phyloP scores from a whole-genome alignment of 2,329 filamentous ascomycete species.

The Neoarthrinium moseri region DNA sequence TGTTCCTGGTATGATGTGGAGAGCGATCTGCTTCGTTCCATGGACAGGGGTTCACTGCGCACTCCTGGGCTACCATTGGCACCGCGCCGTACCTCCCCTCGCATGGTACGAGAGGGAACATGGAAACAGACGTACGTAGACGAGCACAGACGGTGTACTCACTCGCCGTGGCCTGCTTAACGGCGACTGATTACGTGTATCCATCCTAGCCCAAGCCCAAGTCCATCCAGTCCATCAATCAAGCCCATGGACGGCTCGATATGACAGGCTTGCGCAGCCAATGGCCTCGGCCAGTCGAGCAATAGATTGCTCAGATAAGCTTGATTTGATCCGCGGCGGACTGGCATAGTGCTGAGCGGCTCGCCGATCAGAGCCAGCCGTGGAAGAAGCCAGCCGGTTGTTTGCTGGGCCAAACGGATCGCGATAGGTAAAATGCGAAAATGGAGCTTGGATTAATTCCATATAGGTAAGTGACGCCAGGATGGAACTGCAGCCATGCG shows the following conservation, averaged over 20 bases:
- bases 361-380: slow-evolving; percentile 2
- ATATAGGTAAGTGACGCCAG: background rate
- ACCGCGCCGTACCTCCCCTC: too few species aligned
- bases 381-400: slow-evolving; percentile 16
- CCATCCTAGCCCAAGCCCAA: too few species aligned
- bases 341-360: background rate
- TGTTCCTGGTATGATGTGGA: too few species aligned
- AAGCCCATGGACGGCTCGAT: too few species aligned
- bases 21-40: too few species aligned
- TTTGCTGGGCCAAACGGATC: slow-evolving; percentile 14
- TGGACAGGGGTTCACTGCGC: too few species aligned
- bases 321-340: slow-evolving; percentile 13
- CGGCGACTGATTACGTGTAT: too few species aligned
- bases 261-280: background rate
- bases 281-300: background rate
- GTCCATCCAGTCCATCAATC: too few species aligned
- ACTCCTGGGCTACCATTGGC: too few species aligned
- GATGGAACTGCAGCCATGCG: slow-evolving; percentile 1
- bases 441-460: slow-evolving; percentile 17
- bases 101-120: background rate
- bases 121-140: too few species aligned
- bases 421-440: slow-evolving; percentile 16
- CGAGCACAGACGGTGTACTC: too few species aligned
- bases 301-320: slow-evolving; percentile 9
- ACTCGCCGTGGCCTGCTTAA: too few species aligned